Evolutionary conservation across 441 rosid genomes (phyloP).

Genomic region (Adansonia madagascariensis): DNA sequence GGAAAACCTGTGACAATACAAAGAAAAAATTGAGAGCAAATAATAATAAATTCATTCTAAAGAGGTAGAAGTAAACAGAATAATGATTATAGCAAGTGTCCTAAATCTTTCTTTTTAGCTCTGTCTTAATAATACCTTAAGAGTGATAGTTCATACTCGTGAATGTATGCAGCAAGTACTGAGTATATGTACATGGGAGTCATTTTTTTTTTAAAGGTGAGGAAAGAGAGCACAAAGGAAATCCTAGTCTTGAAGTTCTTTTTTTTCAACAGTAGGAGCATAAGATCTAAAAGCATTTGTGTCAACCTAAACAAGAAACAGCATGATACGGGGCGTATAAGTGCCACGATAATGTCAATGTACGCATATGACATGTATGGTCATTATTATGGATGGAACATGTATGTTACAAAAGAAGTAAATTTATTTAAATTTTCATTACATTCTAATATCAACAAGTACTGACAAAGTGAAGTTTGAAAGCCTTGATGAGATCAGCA

Average conservation of each 20-base stretch:
- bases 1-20: conserved; percentile 40
- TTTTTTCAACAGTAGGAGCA: neutral
- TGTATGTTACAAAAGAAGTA: neutral
- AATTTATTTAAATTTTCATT: neutral
- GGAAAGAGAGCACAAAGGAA: neutral
- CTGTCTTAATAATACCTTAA: neutral
- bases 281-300: neutral
- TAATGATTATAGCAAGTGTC: neutral
- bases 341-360: neutral
- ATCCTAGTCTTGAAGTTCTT: neutral
- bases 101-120: neutral
- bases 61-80: neutral
- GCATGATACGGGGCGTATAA: neutral
- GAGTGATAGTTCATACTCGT: neutral
- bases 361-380: neutral
- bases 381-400: neutral
- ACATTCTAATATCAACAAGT: neutral
- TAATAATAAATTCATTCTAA: neutral
- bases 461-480: neutral
- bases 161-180: neutral
- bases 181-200: neutral
- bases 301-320: neutral
- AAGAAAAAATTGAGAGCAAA: conserved; percentile 11
- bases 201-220: neutral
- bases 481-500: neutral